Percentiles rank a stretch among this genome's conserved stretches.
These are phyloP conservation scores for Thelonectria discophora DNA, from an alignment of 2,329 filamentous ascomycete genomes.

Conservation along the genomic window DNA sequence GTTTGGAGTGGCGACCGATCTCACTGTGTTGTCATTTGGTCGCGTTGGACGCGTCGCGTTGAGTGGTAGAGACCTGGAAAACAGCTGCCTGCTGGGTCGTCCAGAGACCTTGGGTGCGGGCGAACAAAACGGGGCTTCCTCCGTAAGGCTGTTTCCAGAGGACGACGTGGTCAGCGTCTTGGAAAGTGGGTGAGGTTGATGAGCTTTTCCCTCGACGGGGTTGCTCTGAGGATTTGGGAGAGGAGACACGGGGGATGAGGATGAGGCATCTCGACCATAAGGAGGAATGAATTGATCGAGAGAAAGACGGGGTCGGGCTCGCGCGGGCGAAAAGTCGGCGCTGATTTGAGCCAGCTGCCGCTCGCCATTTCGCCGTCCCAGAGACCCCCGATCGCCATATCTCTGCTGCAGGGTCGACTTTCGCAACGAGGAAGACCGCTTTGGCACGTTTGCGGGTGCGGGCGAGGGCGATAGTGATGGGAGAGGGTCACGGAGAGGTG, in stretches of 20 bases:
- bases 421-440: slow-evolving; percentile 79
- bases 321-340: slow-evolving; percentile 64
- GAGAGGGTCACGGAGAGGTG: slow-evolving; percentile 51
- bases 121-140: slow-evolving; percentile 64
- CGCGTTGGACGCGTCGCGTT: slow-evolving; percentile 50
- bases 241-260: slow-evolving; percentile 64
- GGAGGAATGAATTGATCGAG: slow-evolving; percentile 80
- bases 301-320: slow-evolving; percentile 76
- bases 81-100: slow-evolving; percentile 46
- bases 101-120: slow-evolving; percentile 42
- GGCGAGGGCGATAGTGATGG: slow-evolving; percentile 55
- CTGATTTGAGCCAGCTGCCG: slow-evolving; percentile 61
- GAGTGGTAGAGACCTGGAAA: slow-evolving; percentile 52
- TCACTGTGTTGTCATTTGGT: slow-evolving; percentile 42
- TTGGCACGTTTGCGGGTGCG: slow-evolving; percentile 65
- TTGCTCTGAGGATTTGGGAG: slow-evolving; percentile 58
- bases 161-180: slow-evolving; percentile 88
- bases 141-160: slow-evolving; percentile 78
- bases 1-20: slow-evolving; percentile 57
- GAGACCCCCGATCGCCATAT: slow-evolving; percentile 72
- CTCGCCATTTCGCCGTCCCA: slow-evolving; percentile 67
- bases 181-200: slow-evolving; percentile 83
- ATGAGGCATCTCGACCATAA: slow-evolving; percentile 69
- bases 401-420: slow-evolving; percentile 91
- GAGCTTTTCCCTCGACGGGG: slow-evolving; percentile 53